phyloP scores from a whole-genome alignment of 192 early-diverging fungal genomes.

The Kappamyces sp. region DNA sequence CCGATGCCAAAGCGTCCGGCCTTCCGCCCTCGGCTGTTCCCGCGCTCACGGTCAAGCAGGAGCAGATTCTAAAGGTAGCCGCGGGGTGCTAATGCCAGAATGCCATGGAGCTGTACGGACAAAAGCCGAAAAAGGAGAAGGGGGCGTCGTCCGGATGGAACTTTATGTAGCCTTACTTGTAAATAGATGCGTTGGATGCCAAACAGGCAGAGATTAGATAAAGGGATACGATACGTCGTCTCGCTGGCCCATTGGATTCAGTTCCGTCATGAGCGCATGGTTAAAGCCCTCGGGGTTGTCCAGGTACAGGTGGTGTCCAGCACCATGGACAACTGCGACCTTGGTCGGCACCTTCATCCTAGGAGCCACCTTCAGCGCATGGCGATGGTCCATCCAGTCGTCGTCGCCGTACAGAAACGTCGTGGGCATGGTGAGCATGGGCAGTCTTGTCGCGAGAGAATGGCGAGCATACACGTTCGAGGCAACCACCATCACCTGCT shows the following conservation, averaged over 20 bases:
- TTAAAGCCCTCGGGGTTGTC: slow-evolving; percentile 78
- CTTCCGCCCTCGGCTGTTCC: too few species aligned
- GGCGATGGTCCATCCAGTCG: slow-evolving; percentile 88
- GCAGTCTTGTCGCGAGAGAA: slow-evolving; percentile 65
- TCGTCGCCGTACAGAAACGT: slow-evolving; percentile 70
- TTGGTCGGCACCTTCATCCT: slow-evolving; percentile 43
- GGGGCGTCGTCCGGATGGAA: too few species aligned
- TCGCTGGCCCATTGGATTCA: slow-evolving; percentile 19
- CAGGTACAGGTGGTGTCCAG: slow-evolving; percentile 82
- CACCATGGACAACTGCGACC: slow-evolving; percentile 30
- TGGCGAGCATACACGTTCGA: slow-evolving; percentile 43
- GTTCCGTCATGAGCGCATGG: slow-evolving; percentile 46
- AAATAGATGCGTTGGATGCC: too few species aligned
- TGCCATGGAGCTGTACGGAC: too few species aligned
- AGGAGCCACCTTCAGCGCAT: slow-evolving; percentile 49
- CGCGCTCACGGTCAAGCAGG: too few species aligned
- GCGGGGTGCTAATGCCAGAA: too few species aligned
- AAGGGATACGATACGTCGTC: not conserved
- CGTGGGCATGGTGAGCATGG: slow-evolving; percentile 61
- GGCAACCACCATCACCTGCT: slow-evolving; percentile 51
- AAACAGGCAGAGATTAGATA: not conserved
- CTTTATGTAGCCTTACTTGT: too few species aligned
- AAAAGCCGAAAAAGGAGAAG: too few species aligned
- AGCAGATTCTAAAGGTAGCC: too few species aligned
- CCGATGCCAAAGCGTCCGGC: too few species aligned